phyloP scores from a whole-genome alignment of 441 rosid species.

The Croton laevigatus region DNA sequence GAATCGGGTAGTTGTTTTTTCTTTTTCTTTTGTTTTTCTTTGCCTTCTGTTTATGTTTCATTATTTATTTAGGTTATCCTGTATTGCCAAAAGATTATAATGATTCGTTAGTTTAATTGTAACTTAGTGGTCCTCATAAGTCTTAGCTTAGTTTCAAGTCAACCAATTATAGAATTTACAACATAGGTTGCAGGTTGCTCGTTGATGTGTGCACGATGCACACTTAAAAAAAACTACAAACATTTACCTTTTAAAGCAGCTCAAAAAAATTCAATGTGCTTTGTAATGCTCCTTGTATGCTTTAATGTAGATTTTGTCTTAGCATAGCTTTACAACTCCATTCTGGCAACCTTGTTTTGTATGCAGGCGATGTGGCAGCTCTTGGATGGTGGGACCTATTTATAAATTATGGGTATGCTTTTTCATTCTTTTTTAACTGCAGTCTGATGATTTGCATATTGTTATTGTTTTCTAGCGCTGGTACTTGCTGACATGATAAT shows the following conservation, averaged over 20 bases:
- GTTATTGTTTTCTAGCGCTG: constrained; percentile 7
- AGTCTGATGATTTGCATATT: constrained; percentile 5
- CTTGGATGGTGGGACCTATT: constrained; percentile 98
- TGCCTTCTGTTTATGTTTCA: neutral
- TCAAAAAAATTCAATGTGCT: too few species aligned
- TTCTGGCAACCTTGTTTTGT: neutral
- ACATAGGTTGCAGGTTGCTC: too few species aligned
- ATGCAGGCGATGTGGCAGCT: constrained; percentile 75
- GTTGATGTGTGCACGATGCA: too few species aligned
- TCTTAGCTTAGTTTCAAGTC: neutral
- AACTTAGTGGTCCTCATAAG: neutral
- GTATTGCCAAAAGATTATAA: neutral
- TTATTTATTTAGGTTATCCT: too few species aligned
- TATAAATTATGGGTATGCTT: constrained; percentile 73
- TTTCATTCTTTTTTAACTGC: constrained; percentile 20
- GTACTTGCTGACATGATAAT: constrained; percentile 17
- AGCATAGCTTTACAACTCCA: neutral
- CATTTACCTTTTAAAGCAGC: too few species aligned
- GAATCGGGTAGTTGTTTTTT: neutral
- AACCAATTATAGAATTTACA: too few species aligned
- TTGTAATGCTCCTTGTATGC: too few species aligned
- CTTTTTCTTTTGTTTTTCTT: neutral
- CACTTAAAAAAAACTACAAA: too few species aligned
- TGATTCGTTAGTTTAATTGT: neutral
- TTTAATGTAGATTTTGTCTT: neutral